Conservation (phyloP, 306 rosid genomes). For the Trifolium repens region DNA sequence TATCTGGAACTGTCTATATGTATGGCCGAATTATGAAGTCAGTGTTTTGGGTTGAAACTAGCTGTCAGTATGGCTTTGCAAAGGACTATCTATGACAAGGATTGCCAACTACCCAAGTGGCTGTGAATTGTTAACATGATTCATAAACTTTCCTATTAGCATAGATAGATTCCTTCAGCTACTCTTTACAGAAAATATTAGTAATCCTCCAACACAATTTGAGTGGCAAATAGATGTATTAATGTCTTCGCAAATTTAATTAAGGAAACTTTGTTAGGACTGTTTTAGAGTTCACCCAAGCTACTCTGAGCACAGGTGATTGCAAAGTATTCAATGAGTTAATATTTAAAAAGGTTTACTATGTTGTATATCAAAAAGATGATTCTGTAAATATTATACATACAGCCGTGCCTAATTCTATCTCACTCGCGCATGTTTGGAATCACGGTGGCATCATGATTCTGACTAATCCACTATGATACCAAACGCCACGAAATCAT, state of each 20-base stretch:
- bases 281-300: not conserved
- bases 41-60: not conserved
- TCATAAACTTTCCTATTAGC: not conserved
- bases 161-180: not conserved
- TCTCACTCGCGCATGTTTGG: not conserved
- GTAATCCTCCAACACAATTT: not conserved
- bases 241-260: not conserved
- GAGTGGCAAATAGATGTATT: not conserved
- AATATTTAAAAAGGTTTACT: not conserved
- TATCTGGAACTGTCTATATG: not conserved
- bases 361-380: not conserved
- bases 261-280: not conserved
- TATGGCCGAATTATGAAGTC: not conserved
- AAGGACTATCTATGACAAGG: not conserved
- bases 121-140: not conserved
- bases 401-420: conserved; percentile 50
- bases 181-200: not conserved
- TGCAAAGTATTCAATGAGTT: not conserved
- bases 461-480: too few species aligned
- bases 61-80: not conserved
- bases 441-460: too few species aligned
- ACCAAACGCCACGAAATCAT: not conserved
- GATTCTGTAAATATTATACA: conserved; percentile 39
- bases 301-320: not conserved
- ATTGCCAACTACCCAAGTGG: not conserved